Evolutionary conservation across 306 rosid species (phyloP).

Genomic region (Ammopiptanthus mongolicus): DNA sequence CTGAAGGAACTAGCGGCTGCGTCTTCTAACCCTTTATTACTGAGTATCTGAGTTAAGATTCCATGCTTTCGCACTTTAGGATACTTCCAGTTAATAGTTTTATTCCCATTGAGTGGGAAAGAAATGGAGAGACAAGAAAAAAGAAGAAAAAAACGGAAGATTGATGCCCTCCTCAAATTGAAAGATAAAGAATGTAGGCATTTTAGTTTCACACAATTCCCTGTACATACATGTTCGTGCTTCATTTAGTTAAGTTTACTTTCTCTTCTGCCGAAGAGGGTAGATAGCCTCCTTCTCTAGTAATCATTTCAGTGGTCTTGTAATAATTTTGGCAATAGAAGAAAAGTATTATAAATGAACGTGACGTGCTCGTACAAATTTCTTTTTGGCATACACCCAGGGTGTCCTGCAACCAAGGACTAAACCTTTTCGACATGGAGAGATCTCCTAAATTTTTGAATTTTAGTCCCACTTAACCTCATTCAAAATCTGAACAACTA

Average conservation of each 20-base stretch:
- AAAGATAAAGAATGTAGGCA: conserved; percentile 12
- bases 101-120: not conserved
- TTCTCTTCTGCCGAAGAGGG: not conserved
- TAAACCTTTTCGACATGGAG: too few species aligned
- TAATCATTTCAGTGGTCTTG: not conserved
- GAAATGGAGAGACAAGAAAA: not conserved
- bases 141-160: not conserved
- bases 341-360: not conserved
- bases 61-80: not conserved
- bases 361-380: not conserved
- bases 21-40: conserved; percentile 14
- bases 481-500: too few species aligned
- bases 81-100: not conserved
- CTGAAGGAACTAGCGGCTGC: conserved; percentile 52
- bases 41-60: not conserved
- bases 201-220: not conserved
- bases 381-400: too few species aligned
- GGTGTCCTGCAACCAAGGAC: too few species aligned
- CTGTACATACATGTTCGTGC: conserved; percentile 11
- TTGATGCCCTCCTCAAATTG: not conserved
- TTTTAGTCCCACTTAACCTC: too few species aligned
- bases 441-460: too few species aligned
- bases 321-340: not conserved
- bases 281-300: not conserved
- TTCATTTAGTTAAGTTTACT: not conserved